Evolutionary conservation across 208 protist genomes (phyloP).

Genomic region (Leishmania braziliensis): DNA sequence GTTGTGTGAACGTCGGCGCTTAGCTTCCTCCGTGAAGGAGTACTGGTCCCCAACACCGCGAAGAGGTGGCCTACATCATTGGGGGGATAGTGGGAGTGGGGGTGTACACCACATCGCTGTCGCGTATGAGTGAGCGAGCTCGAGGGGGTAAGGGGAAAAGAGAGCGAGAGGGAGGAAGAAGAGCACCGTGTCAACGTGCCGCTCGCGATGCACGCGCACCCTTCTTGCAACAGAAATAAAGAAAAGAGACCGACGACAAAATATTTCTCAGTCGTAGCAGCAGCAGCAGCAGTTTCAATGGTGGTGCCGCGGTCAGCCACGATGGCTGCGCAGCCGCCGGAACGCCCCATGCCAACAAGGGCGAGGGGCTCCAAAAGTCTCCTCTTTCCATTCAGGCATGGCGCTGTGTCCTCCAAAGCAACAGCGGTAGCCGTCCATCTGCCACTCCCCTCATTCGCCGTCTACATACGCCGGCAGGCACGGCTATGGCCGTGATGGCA

Average conservation of each 20-base stretch:
- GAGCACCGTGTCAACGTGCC: neutral
- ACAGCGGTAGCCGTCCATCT: neutral
- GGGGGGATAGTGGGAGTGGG: too few relatives aligned
- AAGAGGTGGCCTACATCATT: too few relatives aligned
- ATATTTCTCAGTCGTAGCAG: neutral
- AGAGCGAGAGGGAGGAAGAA: neutral
- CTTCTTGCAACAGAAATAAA: neutral
- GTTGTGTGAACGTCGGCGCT: too few relatives aligned
- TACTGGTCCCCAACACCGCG: too few relatives aligned
- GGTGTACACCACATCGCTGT: neutral
- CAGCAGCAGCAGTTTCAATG: neutral
- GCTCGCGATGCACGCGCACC: neutral
- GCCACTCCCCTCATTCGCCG: neutral
- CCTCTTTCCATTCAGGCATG: constrained; percentile 14
- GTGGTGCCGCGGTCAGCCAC: neutral
- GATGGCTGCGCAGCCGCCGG: neutral
- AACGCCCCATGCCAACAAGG: constrained; percentile 6
- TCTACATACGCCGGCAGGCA: neutral
- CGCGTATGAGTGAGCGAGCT: neutral
- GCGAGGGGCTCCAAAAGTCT: constrained; percentile 41
- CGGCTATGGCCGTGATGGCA: neutral
- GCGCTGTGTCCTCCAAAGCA: neutral
- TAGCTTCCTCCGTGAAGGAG: too few relatives aligned
- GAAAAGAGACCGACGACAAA: neutral
- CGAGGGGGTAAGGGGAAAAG: neutral